Evolutionary conservation across 108 stramenopile species (phyloP).

Genomic region (Nitzschia putrida): DNA sequence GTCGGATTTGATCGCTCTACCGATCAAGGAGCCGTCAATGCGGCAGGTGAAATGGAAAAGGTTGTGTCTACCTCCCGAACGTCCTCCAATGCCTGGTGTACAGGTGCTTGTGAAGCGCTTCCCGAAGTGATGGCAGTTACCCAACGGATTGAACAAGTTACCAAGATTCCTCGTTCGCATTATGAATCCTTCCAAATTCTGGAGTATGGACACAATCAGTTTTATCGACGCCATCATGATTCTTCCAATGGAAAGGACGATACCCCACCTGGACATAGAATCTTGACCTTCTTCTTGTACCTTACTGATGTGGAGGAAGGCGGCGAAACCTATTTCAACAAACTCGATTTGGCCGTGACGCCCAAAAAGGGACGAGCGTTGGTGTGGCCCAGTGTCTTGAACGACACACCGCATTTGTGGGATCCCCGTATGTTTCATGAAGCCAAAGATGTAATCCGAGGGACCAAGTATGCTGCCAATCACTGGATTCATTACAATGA

Average conservation of each 20-base stretch:
- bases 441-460: conserved; percentile 71
- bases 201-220: conserved; percentile 60
- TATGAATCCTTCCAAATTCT: conserved; percentile 80
- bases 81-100: conserved; percentile 59
- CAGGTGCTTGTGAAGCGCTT: conserved; percentile 32
- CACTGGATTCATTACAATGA: conserved; percentile 81
- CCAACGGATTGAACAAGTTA: conserved; percentile 55
- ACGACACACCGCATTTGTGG: conserved; percentile 60
- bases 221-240: conserved; percentile 81
- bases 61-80: conserved; percentile 54
- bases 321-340: conserved; percentile 77
- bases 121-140: conserved; percentile 43
- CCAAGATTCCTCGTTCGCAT: conserved; percentile 53
- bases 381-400: conserved; percentile 74
- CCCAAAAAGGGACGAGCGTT: conserved; percentile 74
- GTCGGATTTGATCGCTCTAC: conserved; percentile 56
- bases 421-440: conserved; percentile 61
- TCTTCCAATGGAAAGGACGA: conserved; percentile 46
- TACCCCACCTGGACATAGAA: conserved; percentile 71
- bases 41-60: conserved; percentile 41
- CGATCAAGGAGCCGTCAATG: conserved; percentile 44
- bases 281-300: conserved; percentile 86
- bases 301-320: conserved; percentile 85
- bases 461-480: conserved; percentile 81
- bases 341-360: conserved; percentile 45